Base-by-base conservation (phyloP, 2,329 filamentous ascomycete species). In the Aspergillus ochraceus region DNA sequence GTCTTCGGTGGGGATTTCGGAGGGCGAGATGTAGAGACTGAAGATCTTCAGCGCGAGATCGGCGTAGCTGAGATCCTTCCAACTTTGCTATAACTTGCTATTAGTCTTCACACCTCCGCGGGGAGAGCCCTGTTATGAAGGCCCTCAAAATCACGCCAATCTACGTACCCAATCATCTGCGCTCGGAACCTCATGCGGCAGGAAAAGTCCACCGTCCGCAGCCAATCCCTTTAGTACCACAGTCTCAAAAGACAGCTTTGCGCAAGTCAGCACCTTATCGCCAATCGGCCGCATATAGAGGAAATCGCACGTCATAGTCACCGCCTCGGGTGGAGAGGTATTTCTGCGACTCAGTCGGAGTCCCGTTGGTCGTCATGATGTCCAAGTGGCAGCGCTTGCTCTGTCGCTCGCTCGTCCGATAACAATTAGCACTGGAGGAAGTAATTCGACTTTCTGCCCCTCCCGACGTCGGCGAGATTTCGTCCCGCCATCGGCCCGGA, bases 191-290 rank as follows among this genome's bases (percentile, higher is more conserved):
- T 61, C 49, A 30, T 61, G 52, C 50, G 92, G 92, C 64, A 96
- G 89, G 80, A 92, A 96, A 42, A 96, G 86, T 54, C 92, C 92
- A 61, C 91, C 91, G 70, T 96, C 92, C 52, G 85, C 82, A 59
- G 91, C 92, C 57, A 96, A 87, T 52, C 92, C 92, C 76, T 96
- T 95, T 63, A 96, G 82, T 39, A 96, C 91, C 51, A 91, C 91
- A 51, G 91, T 87, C 77, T 96, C 92, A 75, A 97, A 96, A 54
- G 91, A 93, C 68, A 95, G 69, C 70, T 72, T 47, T 11, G 3
- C 45, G 45, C 45, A 47, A 47, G 36, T 42, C n/a, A 42, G 36
- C 36, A 42, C 36, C 36, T 42, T 42, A 42, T 42, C 36, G 17
- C 2, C 36, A 42, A 14, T n/a, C 36, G 12, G 39, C 8, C n/a